These are phyloP conservation scores for Cercospora sp. DNA, from an alignment of 2,329 filamentous ascomycete species.

Conservation along the genomic window DNA sequence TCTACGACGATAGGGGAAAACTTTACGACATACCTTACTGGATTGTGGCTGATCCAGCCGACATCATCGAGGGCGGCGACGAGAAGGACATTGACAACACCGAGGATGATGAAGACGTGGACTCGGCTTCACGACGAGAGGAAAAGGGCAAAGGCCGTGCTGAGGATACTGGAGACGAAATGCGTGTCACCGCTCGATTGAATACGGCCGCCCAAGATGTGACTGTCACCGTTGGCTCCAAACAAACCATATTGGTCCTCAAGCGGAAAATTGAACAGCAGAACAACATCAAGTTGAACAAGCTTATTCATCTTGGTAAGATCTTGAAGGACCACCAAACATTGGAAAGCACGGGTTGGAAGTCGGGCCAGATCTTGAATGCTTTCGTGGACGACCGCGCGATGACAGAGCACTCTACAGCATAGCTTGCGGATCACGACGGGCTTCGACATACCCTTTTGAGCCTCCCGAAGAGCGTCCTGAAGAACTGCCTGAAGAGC, in stretches of 20 bases:
- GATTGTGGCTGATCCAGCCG: conserved; percentile 48
- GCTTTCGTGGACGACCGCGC: conserved; percentile 57
- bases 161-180: conserved; percentile 34
- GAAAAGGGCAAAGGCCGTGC: conserved; percentile 38
- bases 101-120: conserved; percentile 23
- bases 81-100: conserved; percentile 32
- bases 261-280: conserved; percentile 63
- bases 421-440: conserved; percentile 7
- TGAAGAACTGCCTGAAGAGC: neutral
- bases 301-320: conserved; percentile 78
- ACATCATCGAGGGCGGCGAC: conserved; percentile 39
- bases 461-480: neutral
- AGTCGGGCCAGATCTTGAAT: conserved; percentile 72
- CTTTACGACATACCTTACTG: conserved; percentile 49
- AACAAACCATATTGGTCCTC: conserved; percentile 63
- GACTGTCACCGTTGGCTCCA: conserved; percentile 38
- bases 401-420: neutral
- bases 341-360: conserved; percentile 71
- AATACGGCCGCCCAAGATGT: conserved; percentile 43
- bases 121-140: neutral
- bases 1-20: conserved; percentile 48
- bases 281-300: conserved; percentile 63
- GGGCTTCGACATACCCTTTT: neutral
- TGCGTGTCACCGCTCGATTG: conserved; percentile 40
- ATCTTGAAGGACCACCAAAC: conserved; percentile 69